A percentile compares a stretch with the other conserved stretches of the same genome.
These are phyloP conservation scores for Candida smagusa DNA, from an alignment of 1,139 yeast species.

Conservation along the genomic window DNA sequence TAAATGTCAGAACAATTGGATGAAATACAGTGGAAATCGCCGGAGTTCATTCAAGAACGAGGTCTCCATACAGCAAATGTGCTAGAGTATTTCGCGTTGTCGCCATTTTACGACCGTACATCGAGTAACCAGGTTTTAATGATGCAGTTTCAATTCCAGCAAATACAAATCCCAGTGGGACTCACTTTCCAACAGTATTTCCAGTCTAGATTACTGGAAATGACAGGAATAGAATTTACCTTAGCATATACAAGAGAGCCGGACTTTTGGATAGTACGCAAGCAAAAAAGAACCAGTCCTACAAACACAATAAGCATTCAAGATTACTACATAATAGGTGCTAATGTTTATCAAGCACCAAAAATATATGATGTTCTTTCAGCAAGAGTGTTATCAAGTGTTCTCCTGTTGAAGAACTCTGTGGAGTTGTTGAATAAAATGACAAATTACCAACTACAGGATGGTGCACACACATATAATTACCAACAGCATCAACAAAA, in stretches of 20 bases:
- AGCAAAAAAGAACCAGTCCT: constrained; percentile 64
- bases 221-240: constrained; percentile 85
- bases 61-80: constrained; percentile 88
- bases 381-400: constrained; percentile 37
- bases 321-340: constrained; percentile 86
- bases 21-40: constrained; percentile 95
- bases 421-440: constrained; percentile 33
- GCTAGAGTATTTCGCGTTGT: constrained; percentile 84
- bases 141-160: constrained; percentile 92
- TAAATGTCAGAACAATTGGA: constrained; percentile 50
- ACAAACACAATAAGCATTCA: constrained; percentile 50
- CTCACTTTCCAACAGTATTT: constrained; percentile 27
- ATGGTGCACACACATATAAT: constrained; percentile 35
- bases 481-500: constrained; percentile 9
- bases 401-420: constrained; percentile 35
- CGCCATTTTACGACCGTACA: constrained; percentile 92
- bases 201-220: constrained; percentile 60
- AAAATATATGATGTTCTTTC: constrained; percentile 38
- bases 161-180: constrained; percentile 41
- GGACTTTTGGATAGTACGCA: constrained; percentile 86
- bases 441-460: constrained; percentile 34
- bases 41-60: constrained; percentile 91
- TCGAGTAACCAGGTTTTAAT: constrained; percentile 91
- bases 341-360: constrained; percentile 92
- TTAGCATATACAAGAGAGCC: constrained; percentile 78